Evolutionary conservation across 768 basidiomycete species (phyloP), one percentile per base, ranked within the genome.

Genomic region (Baorangia bicolor): DNA sequence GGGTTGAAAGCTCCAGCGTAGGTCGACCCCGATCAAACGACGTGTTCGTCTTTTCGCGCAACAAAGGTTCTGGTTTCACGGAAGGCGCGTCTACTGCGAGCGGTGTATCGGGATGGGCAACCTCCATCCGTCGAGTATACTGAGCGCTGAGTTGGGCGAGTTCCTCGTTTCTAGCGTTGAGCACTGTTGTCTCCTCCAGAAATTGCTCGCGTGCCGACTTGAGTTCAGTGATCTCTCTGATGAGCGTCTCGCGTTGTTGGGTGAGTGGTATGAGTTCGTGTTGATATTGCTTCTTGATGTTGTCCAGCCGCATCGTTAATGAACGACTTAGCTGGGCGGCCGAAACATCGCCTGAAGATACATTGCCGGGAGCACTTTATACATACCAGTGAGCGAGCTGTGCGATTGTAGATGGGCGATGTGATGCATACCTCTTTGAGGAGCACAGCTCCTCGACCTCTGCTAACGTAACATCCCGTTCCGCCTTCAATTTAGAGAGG

Each of bases 81-180:
- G 41, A 49, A 12, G 40, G 31, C 12, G 47, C 43, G 0, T 69
- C 66, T 25, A 44, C 20, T 10, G 33, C 47, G 31, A 44, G 57
- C 23, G 62, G 62, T 20, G 55, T 55, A 10, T 64, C 63, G 23
- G 65, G 16, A 33, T 60, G 62, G 20, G 63, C 30, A 27, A 57
- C 49, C 47, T 97, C 95, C 65, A 91, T 81, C 56, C 91, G 87
- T 34, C 91, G 85, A 11, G 84, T 74, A 59, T 95, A 91, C 31
- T 92, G 88, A 5, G 87, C 81, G 60, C 90, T 90, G 41, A 98
- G 82, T 69, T 94, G 90, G 1, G 90, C 89, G 7, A 99, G 80
- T 69, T 95, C 92, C 64, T 95, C 94, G 73, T 98, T 98, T 45
- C 94, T 85, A 7, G 86, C 87, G 68, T 92, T 93, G 47, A 99